Conservation (phyloP, 1,284 basidiomycete species). For the Cutaneotrichosporon dermatis region DNA sequence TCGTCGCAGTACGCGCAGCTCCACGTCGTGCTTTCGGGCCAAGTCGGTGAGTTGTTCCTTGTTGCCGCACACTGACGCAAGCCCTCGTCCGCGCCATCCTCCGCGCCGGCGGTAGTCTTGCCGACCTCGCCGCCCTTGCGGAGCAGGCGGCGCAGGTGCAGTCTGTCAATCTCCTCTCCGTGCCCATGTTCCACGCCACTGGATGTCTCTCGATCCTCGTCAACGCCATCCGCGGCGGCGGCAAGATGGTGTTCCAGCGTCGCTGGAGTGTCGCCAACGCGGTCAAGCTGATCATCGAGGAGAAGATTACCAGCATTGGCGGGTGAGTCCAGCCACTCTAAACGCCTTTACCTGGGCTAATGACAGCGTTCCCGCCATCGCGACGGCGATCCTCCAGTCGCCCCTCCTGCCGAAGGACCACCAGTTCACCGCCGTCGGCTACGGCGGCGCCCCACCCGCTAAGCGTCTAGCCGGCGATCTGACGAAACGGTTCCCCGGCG, state of each 20-base stretch:
- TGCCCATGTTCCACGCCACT: constrained; percentile 46
- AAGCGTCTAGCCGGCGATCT: constrained; percentile 35
- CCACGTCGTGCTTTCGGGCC: constrained; percentile 5
- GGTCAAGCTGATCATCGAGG: constrained; percentile 26
- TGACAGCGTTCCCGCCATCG: constrained; percentile 39
- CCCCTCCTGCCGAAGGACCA: constrained; percentile 27
- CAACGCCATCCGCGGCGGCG: constrained; percentile 30
- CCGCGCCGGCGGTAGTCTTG: constrained; percentile 6
- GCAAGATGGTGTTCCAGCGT: constrained; percentile 35
- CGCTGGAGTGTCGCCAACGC: constrained; percentile 36
- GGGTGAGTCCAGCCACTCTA: constrained; percentile 3
- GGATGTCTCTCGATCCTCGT: constrained; percentile 38
- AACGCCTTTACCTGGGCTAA: no score
- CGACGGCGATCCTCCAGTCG: constrained; percentile 33
- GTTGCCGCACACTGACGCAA: no score
- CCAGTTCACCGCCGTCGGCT: constrained; percentile 36
- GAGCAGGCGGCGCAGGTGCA: background rate
- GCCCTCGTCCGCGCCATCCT: constrained; percentile 2
- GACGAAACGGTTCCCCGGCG: constrained; percentile 31
- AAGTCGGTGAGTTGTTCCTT: constrained; percentile 11
- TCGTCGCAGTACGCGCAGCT: constrained; percentile 29
- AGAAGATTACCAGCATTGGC: constrained; percentile 31
- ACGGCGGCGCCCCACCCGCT: constrained; percentile 42
- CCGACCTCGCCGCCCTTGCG: background rate
- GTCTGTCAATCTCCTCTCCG: constrained; percentile 25